Percentiles rank a stretch among this genome's conserved stretches.
These are phyloP conservation scores for Tetradesmus lagerheimii DNA, from an alignment of 139 green algal species.

Conservation along the genomic window DNA sequence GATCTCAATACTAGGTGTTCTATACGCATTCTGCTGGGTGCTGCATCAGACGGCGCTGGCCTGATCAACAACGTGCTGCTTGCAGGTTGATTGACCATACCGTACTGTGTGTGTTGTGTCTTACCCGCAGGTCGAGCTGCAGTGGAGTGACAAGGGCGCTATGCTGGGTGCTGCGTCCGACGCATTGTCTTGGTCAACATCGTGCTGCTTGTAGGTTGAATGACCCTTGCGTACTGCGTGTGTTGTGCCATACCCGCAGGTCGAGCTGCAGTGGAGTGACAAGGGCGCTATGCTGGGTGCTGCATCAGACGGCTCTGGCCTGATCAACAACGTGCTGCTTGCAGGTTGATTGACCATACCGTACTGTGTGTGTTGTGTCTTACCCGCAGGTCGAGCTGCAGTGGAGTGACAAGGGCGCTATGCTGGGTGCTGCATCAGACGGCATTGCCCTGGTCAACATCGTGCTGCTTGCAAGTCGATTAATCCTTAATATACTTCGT, in stretches of 20 bases:
- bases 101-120: background rate
- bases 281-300: slow-evolving; percentile 88
- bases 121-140: slow-evolving; percentile 74
- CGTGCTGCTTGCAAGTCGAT: too few species aligned
- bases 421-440: slow-evolving; percentile 90
- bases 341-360: background rate
- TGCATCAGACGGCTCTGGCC: too few species aligned
- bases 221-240: background rate
- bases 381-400: slow-evolving; percentile 78
- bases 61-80: background rate
- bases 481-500: too few species aligned
- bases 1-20: too few species aligned
- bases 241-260: slow-evolving; percentile 33
- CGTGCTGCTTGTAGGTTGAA: slow-evolving; percentile 78
- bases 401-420: slow-evolving; percentile 79
- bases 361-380: background rate
- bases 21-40: too few species aligned
- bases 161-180: slow-evolving; percentile 91
- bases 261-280: slow-evolving; percentile 85
- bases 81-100: background rate
- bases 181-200: slow-evolving; percentile 99
- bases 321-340: background rate
- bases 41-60: slow-evolving; percentile 28
- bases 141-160: slow-evolving; percentile 82
- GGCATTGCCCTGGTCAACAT: slow-evolving; percentile 95